Conservation (phyloP, 192 early-diverging fungal genomes). For the Anaeromyces robustus region DNA sequence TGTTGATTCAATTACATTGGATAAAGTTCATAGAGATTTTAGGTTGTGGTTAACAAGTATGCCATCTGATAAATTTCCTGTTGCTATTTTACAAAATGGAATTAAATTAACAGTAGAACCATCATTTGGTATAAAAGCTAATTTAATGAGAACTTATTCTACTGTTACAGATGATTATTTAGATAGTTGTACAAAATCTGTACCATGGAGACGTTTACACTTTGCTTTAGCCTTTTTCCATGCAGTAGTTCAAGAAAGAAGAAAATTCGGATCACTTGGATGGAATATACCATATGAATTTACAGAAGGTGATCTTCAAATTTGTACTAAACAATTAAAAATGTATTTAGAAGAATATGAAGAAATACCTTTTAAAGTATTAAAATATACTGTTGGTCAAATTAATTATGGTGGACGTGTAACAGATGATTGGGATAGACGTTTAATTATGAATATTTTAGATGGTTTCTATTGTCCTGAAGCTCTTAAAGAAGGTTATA, state of each 20-base stretch:
- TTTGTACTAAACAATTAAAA: conserved; percentile 37
- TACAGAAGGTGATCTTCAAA: conserved; percentile 30
- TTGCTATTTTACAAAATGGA: conserved; percentile 40
- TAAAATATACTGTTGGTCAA: conserved; percentile 16
- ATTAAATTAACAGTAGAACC: conserved; percentile 43
- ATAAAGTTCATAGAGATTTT: conserved; percentile 41
- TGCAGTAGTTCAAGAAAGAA: conserved; percentile 36
- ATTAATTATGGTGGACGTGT: conserved; percentile 47
- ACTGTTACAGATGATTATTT: conserved; percentile 39
- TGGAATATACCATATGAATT: conserved; percentile 37
- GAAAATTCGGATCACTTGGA: conserved; percentile 33
- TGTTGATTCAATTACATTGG: conserved; percentile 31
- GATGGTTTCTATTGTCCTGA: conserved; percentile 34
- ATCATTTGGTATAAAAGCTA: conserved; percentile 45
- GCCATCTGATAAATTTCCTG: conserved; percentile 40
- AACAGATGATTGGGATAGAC: conserved; percentile 39
- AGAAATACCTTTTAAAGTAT: conserved; percentile 41
- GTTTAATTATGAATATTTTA: conserved; percentile 37
- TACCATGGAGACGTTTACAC: conserved; percentile 35
- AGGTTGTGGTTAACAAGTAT: conserved; percentile 42
- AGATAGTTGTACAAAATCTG: conserved; percentile 20
- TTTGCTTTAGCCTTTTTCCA: conserved; percentile 41
- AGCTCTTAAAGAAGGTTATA: conserved; percentile 29
- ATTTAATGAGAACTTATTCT: conserved; percentile 32
- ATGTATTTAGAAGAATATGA: conserved; percentile 45